A percentile compares a stretch with the other conserved stretches of the same genome.
Evolutionary conservation across 2,329 filamentous ascomycete species (phyloP).

Genomic region (Phialophora chinensis): DNA sequence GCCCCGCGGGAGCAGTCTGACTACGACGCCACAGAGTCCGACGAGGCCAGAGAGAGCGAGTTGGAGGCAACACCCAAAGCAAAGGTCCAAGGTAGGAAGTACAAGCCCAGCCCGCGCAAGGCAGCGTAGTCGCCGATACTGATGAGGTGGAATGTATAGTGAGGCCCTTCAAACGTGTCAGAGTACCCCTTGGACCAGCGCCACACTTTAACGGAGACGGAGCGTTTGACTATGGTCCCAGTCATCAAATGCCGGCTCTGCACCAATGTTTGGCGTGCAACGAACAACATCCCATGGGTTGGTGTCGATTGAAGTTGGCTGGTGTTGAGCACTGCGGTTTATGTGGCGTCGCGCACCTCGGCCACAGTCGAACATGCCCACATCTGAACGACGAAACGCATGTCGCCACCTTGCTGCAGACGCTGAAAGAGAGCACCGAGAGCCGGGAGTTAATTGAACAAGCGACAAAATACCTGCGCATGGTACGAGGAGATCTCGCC

Average conservation of each 20-base stretch:
- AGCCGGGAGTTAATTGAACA: conserved; percentile 58
- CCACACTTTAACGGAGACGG: conserved; percentile 38
- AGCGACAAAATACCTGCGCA: conserved; percentile 63
- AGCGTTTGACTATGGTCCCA: conserved; percentile 29
- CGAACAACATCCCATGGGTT: conserved; percentile 60
- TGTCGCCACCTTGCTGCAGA: conserved; percentile 67
- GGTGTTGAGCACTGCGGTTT: conserved; percentile 68
- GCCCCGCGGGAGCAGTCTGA: conserved; percentile 59
- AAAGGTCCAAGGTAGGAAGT: conserved; percentile 32
- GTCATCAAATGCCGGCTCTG: conserved; percentile 31
- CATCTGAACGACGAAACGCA: conserved; percentile 68
- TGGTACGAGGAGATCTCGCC: conserved; percentile 62
- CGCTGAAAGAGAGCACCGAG: conserved; percentile 65
- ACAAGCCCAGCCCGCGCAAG: conserved; percentile 5
- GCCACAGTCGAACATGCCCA: conserved; percentile 62
- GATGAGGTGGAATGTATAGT: conserved; percentile 36
- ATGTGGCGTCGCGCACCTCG: conserved; percentile 68
- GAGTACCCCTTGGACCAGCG: conserved; percentile 40
- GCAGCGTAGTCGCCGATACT: conserved; percentile 24
- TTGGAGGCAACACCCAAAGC: conserved; percentile 33
- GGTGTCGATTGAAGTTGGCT: conserved; percentile 65
- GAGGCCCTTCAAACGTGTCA: conserved; percentile 49
- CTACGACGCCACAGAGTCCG: conserved; percentile 42
- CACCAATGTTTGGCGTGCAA: conserved; percentile 61
- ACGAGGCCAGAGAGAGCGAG: conserved; percentile 40